Evolutionary conservation across 2,329 filamentous ascomycete genomes (phyloP).

Genomic region (Aspergillus unguis): DNA sequence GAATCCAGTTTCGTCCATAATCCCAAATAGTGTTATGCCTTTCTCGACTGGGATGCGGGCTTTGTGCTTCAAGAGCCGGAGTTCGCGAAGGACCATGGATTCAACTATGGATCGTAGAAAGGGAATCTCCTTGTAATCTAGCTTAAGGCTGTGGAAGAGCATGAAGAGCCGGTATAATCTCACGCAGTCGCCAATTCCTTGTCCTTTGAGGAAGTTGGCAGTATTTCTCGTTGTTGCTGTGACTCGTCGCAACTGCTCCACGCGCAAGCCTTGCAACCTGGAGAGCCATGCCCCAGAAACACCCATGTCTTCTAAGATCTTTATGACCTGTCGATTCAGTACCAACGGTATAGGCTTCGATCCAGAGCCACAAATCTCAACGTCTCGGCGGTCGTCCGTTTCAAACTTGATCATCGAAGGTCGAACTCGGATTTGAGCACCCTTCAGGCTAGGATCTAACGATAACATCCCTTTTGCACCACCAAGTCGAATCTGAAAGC

Average conservation of each 20-base stretch:
- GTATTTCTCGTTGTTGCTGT: conserved; percentile 60
- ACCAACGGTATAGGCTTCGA: conserved; percentile 65
- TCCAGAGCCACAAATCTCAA: conserved; percentile 51
- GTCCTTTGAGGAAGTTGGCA: conserved; percentile 61
- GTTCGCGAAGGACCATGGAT: conserved; percentile 64
- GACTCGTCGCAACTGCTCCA: conserved; percentile 58
- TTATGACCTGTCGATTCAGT: conserved; percentile 78
- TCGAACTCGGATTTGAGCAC: conserved; percentile 60
- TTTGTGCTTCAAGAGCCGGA: conserved; percentile 74
- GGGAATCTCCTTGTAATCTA: conserved; percentile 64
- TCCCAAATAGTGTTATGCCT: conserved; percentile 73
- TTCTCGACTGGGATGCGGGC: conserved; percentile 68
- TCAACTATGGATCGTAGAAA: conserved; percentile 72
- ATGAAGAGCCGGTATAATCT: conserved; percentile 62
- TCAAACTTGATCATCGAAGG: conserved; percentile 80
- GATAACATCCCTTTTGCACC: conserved; percentile 77
- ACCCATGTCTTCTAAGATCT: conserved; percentile 77
- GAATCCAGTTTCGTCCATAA: conserved; percentile 76
- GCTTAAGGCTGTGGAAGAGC: conserved; percentile 51
- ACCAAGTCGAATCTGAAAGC: conserved; percentile 70
- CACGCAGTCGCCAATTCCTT: conserved; percentile 59
- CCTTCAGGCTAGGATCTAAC: conserved; percentile 60
- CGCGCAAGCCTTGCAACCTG: conserved; percentile 59
- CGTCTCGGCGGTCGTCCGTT: conserved; percentile 46
- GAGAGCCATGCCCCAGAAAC: conserved; percentile 60